Evolutionary conservation across 345 rosid species (phyloP), one percentile per base, ranked within the genome.

Genomic region (Eucalyptus albens): DNA sequence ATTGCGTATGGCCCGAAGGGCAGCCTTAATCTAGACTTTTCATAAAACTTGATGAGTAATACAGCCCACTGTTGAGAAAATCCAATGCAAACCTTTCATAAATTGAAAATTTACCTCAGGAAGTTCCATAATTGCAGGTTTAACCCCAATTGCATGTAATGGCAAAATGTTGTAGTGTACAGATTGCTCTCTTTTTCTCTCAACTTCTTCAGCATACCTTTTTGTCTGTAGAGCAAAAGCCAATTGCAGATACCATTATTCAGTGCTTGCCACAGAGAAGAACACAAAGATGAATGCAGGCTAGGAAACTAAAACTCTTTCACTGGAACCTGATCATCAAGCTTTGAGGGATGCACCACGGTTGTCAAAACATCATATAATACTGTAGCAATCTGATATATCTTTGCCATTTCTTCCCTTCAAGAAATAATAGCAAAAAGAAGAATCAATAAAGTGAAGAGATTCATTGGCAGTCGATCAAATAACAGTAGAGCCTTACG

Each of bases 341-440:
- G 47, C 91, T 93, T 96, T 67, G 47, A 3, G 55, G 86, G 0
- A 89, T 92, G 96, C 56, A 96, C 96, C 83, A 98, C 97, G 8
- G 96, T 92, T 88, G 8, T 93, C 91, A 97, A 87, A 92, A 94
- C 99, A 92, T 97, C 99, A 92, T 94, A 96, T 89, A 98, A 94
- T n/a, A 98, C 99, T 2, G 99, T 65, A 27, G 99, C 99, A 89
- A 93, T 92, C 93, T 96, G 97, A 92, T 94, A 94, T 87, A 94
- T 92, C 93, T 94, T 97, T 62, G 94, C 96, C 99, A 98, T 96
- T 95, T 96, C 99, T 94, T 97, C 99, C 94, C 99, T 98, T 92
- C 91, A 95, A 90, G 81, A 65, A 83, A 69, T 21, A 83, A 90
- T n/a, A 59, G 13, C 60, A 81, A 88, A 65, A 87, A 91, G 51